Base-by-base conservation (phyloP, 345 rosid genomes). In the Lepidium sativum region DNA sequence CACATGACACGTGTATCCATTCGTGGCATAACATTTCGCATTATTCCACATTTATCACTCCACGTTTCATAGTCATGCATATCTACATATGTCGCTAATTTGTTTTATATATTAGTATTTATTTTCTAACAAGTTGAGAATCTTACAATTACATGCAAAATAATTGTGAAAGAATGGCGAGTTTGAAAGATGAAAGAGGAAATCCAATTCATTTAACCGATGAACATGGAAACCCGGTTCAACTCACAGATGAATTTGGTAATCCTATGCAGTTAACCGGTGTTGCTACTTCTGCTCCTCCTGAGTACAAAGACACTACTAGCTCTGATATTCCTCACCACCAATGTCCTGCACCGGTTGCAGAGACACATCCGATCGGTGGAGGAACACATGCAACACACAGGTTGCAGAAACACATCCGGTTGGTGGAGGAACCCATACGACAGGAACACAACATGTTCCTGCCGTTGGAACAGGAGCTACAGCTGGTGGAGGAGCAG, bases 231-330 rank as follows among this genome's bases (percentile, higher is more conserved):
- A 75, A 79, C 73, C 83, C 88, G 3, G 83, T 84, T 2, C 55
- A 70, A 27, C 75, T 85, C 58, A 83, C 82, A 1, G 95, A 85
- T 65, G 89, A 83, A 70, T 62, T 57, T 8, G 89, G 95, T 5
- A 79, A 82, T 50, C 95, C 89, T 14, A 48, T 85, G 55, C 80
- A 81, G 41, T 68, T 92, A 32, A 70, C 65, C 3, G 98, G 92
- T 10, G 63, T 82, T 1, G 92, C 87, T 18, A 76, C 68, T 65
- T 17, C 81, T n/a, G 9, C 50, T 2, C 60, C 64, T n/a, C 29
- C n/a, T n/a, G n/a, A 13, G 4, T 20, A 33, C 9, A 29, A 52
- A 1, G 57, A 70, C 11, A 63, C 8, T 35, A 39, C 14, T 0
- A 8, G 32, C 0, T 27, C 7, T 27, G 10, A 5, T 16, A 62